Conservation (phyloP, 1,284 basidiomycete genomes). For the Fomitiporia mediterranea region DNA sequence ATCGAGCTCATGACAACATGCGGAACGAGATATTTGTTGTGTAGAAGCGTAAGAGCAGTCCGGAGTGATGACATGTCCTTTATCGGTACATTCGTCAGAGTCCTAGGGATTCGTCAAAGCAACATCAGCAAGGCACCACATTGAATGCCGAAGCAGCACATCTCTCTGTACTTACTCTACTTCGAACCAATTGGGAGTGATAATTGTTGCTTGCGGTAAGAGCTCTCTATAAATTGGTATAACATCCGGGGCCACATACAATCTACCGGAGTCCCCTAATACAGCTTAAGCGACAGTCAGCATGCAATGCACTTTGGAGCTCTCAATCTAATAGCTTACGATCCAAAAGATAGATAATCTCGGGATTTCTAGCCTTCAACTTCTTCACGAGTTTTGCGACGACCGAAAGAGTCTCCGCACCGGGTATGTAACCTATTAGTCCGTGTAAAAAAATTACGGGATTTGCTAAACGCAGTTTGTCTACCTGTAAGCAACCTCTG, state of each 20-base stretch:
- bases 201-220: constrained; percentile 79
- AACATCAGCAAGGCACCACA: too few species aligned
- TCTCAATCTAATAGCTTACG: constrained; percentile 49
- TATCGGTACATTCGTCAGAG: constrained; percentile 70
- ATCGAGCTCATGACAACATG: constrained; percentile 94
- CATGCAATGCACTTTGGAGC: neutral
- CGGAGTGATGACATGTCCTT: constrained; percentile 62
- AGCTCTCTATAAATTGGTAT: constrained; percentile 85
- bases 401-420: constrained; percentile 70
- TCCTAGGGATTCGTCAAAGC: constrained; percentile 41
- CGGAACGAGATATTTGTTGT: constrained; percentile 69
- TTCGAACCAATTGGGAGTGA: constrained; percentile 98
- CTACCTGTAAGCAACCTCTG: constrained; percentile 69
- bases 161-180: constrained; percentile 84
- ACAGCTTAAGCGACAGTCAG: constrained; percentile 52
- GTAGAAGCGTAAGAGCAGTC: constrained; percentile 68
- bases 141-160: too few species aligned
- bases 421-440: constrained; percentile 76
- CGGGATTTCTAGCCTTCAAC: constrained; percentile 51
- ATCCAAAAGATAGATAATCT: constrained; percentile 83
- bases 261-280: constrained; percentile 81
- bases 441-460: neutral
- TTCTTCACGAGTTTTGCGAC: constrained; percentile 63
- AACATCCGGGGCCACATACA: constrained; percentile 88
- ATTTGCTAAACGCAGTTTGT: neutral